Evolutionary conservation across 2,329 filamentous ascomycete genomes (phyloP).

Genomic region (Aspergillus sp.): DNA sequence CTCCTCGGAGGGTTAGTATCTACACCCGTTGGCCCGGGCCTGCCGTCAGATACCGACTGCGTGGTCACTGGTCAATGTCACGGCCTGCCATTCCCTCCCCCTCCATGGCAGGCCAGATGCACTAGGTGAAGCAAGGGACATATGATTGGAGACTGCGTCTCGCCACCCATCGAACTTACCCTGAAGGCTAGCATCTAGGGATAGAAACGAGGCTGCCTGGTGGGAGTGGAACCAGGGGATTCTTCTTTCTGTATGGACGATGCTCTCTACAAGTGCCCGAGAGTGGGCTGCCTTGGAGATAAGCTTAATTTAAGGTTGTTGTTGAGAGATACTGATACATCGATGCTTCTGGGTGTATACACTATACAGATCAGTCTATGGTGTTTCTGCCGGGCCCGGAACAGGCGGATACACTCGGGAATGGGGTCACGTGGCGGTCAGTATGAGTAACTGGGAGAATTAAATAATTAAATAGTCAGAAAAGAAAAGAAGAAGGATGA

Average conservation of each 20-base stretch:
- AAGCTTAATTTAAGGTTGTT: conserved; percentile 19
- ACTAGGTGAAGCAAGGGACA: background rate
- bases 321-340: background rate
- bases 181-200: background rate
- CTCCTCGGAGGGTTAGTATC: too few species aligned
- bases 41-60: too few species aligned
- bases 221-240: background rate
- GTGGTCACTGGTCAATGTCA: too few species aligned
- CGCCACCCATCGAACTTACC: too few species aligned
- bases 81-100: too few species aligned
- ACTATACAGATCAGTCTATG: background rate
- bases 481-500: too few species aligned
- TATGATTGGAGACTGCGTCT: background rate
- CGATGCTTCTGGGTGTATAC: too few species aligned
- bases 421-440: background rate
- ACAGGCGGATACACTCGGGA: background rate
- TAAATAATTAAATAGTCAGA: too few species aligned
- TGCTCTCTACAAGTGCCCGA: background rate
- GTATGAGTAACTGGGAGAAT: too few species aligned
- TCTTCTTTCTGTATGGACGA: conserved; percentile 9
- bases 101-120: too few species aligned
- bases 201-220: background rate
- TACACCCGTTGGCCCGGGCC: too few species aligned
- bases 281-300: conserved; percentile 12
- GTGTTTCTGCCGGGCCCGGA: background rate